Base-by-base conservation (phyloP, 1,284 basidiomycete genomes). In the Vanrija sp. region DNA sequence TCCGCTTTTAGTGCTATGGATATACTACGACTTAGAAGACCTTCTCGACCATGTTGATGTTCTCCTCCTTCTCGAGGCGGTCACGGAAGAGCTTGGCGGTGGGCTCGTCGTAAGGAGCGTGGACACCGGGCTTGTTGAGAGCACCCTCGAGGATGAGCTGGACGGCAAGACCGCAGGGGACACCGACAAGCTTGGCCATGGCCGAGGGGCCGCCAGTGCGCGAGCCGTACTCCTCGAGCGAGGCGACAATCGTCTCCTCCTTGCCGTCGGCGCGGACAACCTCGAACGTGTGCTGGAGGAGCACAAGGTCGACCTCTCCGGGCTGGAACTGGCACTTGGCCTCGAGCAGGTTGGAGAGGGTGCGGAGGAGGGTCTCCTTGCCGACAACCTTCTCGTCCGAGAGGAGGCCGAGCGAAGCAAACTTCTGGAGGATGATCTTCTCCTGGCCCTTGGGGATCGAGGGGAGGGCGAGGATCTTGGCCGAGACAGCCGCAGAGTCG, bases 261-360 rank as follows among this genome's bases (percentile, higher is more conserved):
- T 78, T 82, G 49, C 93, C 92, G 69, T 95, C 89, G 37, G 82
- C 80, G 83, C 87, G 88, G 72, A 91, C 84, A 44, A 96, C 85
- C 65, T 89, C 78, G 71, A 97, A 96, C 78, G 94, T 95, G 83
- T 98, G 95, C 78, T 98, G 94, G 49, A 98, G 84, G 84, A 97
- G 90, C 63, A 98, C 90, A 63, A 98, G 84, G 76, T 98, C 95
- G 19, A 92, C 86, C 78, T 98, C 94, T 59, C 90, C 90, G 45
- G 82, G 78, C 60, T 85, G 87, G 78, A 97, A 98, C 74, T 85
- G 83, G 87, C 96, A 97, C 75, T 96, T 84, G 61, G 80, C 82
- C 80, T 98, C 94, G 48, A 98, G 83, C 27, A 83, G 86, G 3
- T 85, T 90, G 71, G 94, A 96, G 61, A 99, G 86, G 19, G 96